Evolutionary conservation across 2,329 filamentous ascomycete genomes (phyloP), one percentile per base, ranked within the genome.

Genomic region (Parastagonospora nodorum): DNA sequence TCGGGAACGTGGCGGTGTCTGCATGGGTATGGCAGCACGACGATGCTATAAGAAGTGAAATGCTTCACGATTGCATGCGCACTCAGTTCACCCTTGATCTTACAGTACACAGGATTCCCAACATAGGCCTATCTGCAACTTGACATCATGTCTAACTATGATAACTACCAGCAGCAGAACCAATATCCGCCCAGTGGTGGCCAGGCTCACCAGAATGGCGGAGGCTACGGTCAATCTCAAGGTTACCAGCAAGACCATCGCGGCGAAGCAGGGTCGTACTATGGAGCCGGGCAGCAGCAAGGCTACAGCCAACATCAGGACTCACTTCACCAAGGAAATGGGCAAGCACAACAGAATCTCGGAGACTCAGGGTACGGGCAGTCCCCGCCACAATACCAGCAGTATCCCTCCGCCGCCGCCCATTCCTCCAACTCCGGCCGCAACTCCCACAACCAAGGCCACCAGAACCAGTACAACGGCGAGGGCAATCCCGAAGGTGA

Each of bases 311-410:
- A 43, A 24, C 40, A 49, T 24, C 32, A 29, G 12, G 38, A 36
- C 16, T 15, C 33, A 10, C 38, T 28, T 31, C 43, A 50, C 27
- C 51, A 54, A 12, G 48, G 50, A n/a, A 52, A 58, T 24, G 43
- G 47, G 19, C 60, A 53, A 15, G 5, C 14, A 19, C 60, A 65
- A 39, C 54, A 55, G 27, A 42, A 57, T 15, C 50, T 45, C 12
- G 52, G 52, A 15, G 39, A 43, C 14, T 42, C 42, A 40, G 51
- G 51, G 9, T 59, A 59, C 36, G 54, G 50, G 33, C 59, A 67
- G 30, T 48, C 48, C n/a, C 58, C 60, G 42, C 58, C 60, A 24
- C 58, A 62, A 44, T 65, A 63, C 44, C 60, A 65, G 38, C 65
- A 67, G 40, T 53, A 57, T 10, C 55, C 60, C 4, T 62, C 60